Evolutionary conservation across 768 basidiomycete species (phyloP), one percentile per base, ranked within the genome.

Genomic region (Boletus rufocinnamomeus): DNA sequence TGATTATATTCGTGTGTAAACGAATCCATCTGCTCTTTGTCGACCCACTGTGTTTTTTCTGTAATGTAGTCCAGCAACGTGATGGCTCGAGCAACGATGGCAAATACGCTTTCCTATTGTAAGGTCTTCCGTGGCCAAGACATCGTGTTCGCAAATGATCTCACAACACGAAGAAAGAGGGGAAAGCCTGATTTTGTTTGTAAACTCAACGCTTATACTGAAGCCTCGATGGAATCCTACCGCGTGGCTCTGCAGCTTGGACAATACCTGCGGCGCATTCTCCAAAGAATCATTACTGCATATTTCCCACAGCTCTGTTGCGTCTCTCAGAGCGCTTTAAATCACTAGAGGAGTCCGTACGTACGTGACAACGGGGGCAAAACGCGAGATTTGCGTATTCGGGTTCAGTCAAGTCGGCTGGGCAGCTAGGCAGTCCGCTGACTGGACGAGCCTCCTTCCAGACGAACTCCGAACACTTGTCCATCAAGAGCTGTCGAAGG

Each of bases 331-430:
- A 16, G 27, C n/a, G 14, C 8, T 19, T 34, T 17, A 40, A 28
- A 17, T 2, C 6, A 28, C 4, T 9, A 19, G n/a, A 27, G 4
- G n/a, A 23, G 16, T 10, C 16, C 17, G 34, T 17, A 32, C 49
- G 28, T 23, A 60, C 54, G 19, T 56, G 50, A n/a, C 54, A 82
- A 25, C 50, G 50, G 3, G 49, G 2, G 14, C 27, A 47, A 35
- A 56, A 83, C 14, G 68, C 72, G 17, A 83, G 72, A 54, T 69
- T 75, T 30, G 77, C 76, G 54, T 76, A 82, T 62, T 77, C 72
- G 3, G 73, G 72, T 56, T 82, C 80, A 23, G 61, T 70, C 55
- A 82, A 66, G 60, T 81, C 80, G 9, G 60, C 46, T 1, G 80
- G 81, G 58, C 77, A 77, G 7, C 68, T 51, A 1, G 81, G 81